Conservation (phyloP, 352 stramenopile genomes). For the Globisporangium orthogonon region DNA sequence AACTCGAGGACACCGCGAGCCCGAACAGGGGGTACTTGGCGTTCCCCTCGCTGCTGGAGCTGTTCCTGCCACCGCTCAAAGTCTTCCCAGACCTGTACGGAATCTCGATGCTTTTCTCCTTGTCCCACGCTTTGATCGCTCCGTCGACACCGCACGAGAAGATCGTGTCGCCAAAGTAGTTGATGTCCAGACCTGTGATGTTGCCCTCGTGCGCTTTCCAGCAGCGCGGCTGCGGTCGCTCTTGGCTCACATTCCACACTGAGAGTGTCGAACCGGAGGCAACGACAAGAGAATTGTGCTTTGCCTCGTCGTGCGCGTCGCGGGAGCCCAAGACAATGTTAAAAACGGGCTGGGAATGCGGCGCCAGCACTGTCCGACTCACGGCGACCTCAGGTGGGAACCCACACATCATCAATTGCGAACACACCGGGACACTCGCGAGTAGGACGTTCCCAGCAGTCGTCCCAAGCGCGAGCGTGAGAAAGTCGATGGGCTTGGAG, state of each 20-base stretch:
- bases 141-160: conserved; percentile 61
- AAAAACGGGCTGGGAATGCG: conserved; percentile 61
- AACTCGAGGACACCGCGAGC: conserved; percentile 62
- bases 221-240: conserved; percentile 19
- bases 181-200: conserved; percentile 46
- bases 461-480: conserved; percentile 55
- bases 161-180: conserved; percentile 62
- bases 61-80: background rate
- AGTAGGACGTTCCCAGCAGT: conserved; percentile 56
- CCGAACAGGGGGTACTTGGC: conserved; percentile 68
- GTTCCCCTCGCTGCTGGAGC: background rate
- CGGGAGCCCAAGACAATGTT: conserved; percentile 39
- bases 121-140: conserved; percentile 57
- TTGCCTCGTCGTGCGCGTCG: conserved; percentile 47
- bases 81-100: conserved; percentile 8
- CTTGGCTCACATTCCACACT: conserved; percentile 63
- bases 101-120: conserved; percentile 23
- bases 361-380: conserved; percentile 42
- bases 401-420: background rate
- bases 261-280: conserved; percentile 62
- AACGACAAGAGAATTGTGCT: conserved; percentile 44
- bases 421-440: conserved; percentile 24
- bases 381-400: conserved; percentile 22
- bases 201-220: conserved; percentile 73
- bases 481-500: conserved; percentile 6